Base-by-base conservation (phyloP, 2,329 filamentous ascomycete species). In the Endothia cerciana region DNA sequence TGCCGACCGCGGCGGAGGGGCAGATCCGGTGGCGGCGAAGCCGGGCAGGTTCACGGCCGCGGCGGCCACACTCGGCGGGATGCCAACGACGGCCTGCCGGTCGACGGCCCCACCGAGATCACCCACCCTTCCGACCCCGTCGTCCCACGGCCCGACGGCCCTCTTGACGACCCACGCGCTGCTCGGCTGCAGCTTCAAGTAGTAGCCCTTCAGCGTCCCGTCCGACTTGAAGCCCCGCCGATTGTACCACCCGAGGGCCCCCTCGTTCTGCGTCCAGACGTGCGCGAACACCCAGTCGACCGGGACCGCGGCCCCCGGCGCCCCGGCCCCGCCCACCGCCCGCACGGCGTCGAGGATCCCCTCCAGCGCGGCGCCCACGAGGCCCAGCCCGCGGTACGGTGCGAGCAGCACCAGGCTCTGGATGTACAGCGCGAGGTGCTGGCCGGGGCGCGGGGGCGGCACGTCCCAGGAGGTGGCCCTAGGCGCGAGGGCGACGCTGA, bases 231-330 rank as follows among this genome's bases (percentile, higher is more conserved):
- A 91, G 2, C 87, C 86, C 11, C 86, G 81, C 30, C 80, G 79
- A 40, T 78, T 72, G 76, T 91, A 91, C 88, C 88, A 91, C 65
- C 79, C 79, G 68, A 90, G 75, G 0, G 83, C 88, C 25, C 89
- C 87, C 2, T 83, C 81, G 73, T 89, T 90, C 66, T 87, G 82
- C 13, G 87, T 88, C 88, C 88, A 91, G 19, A 90, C 88, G 74
- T 91, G 88, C 4, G 88, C 88, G 69, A 87, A 89, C 41, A 67
- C 60, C 65, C 65, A 65, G 22, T 51, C 43, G 15, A 69, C 62
- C 15, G 49, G 40, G 43, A 67, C n/a, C n/a, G 58, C 59, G 28
- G 51, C 51, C 11, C 41, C 47, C 19, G 22, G 53, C 36, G 38
- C 22, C 28, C 61, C n/a, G n/a, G 53, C 19, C 56, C 33, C 33